A percentile compares a stretch with the other conserved stretches of the same genome.
phyloP scores from a whole-genome alignment of 192 early-diverging fungal genomes.

The Coemansia pectinata region DNA sequence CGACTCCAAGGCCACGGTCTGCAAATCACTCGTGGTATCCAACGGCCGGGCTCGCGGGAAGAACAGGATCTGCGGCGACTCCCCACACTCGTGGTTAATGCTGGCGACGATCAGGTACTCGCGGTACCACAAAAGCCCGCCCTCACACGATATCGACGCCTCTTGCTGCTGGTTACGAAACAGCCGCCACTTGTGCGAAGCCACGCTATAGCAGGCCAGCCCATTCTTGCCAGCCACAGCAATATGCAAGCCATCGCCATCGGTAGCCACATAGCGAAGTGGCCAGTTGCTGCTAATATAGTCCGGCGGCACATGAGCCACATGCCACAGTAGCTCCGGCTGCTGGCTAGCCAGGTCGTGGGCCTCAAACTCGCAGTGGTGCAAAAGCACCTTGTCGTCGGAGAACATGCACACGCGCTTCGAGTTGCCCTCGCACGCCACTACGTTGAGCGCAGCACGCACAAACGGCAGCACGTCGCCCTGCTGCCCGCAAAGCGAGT shows the following conservation, averaged over 20 bases:
- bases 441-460: slow-evolving; percentile 24
- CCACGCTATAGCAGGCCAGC: slow-evolving; percentile 73
- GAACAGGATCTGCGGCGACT: slow-evolving; percentile 24
- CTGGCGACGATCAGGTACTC: slow-evolving; percentile 36
- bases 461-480: slow-evolving; percentile 38
- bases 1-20: slow-evolving; percentile 23
- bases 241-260: slow-evolving; percentile 68
- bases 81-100: slow-evolving; percentile 21
- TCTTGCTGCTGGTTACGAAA: slow-evolving; percentile 81
- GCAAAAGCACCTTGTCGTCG: slow-evolving; percentile 43
- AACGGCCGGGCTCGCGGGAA: slow-evolving; percentile 30
- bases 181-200: slow-evolving; percentile 80
- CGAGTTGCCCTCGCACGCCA: slow-evolving; percentile 31
- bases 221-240: slow-evolving; percentile 87
- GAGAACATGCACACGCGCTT: slow-evolving; percentile 46
- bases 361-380: slow-evolving; percentile 24
- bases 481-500: slow-evolving; percentile 12
- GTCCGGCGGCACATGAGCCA: slow-evolving; percentile 30
- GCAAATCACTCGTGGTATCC: slow-evolving; percentile 23
- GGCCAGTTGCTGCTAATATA: slow-evolving; percentile 40
- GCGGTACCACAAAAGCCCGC: slow-evolving; percentile 51
- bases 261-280: slow-evolving; percentile 63
- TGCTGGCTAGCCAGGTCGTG: slow-evolving; percentile 3
- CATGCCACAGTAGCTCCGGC: slow-evolving; percentile 39
- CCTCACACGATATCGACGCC: slow-evolving; percentile 16